Percentiles rank a stretch among this genome's conserved stretches.
These are phyloP conservation scores for Rhododendron simsii DNA, from an alignment of 148 eudicot genomes.

Conservation along the genomic window DNA sequence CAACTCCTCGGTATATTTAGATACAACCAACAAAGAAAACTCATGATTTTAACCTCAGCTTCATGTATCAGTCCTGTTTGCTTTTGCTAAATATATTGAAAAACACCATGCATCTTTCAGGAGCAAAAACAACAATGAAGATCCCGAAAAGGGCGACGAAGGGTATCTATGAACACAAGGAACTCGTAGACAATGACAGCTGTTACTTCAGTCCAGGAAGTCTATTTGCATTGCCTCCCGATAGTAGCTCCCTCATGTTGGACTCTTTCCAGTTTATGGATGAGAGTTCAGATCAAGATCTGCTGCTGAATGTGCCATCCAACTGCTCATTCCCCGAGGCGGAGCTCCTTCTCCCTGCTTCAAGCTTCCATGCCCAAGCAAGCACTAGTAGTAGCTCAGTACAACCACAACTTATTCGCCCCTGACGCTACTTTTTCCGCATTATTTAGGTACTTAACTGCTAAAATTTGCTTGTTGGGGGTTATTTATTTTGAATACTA, in stretches of 20 bases:
- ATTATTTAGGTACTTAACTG: conserved; percentile 6
- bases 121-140: conserved; percentile 46
- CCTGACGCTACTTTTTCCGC: conserved; percentile 23
- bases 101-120: conserved; percentile 26
- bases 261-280: conserved; percentile 48
- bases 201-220: conserved; percentile 53
- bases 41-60: not conserved
- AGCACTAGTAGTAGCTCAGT: conserved; percentile 67
- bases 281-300: conserved; percentile 68
- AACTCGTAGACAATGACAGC: conserved; percentile 34
- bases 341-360: conserved; percentile 63
- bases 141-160: conserved; percentile 47
- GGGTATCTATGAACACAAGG: conserved; percentile 42
- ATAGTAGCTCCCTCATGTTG: conserved; percentile 45
- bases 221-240: conserved; percentile 46
- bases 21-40: not conserved
- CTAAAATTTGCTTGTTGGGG: conserved; percentile 13
- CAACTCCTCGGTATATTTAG: not conserved
- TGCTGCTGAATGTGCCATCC: conserved; percentile 77
- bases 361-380: conserved; percentile 48
- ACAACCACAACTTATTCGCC: conserved; percentile 35
- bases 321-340: conserved; percentile 85
- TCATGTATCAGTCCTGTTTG: not conserved
- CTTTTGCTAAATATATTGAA: not conserved
- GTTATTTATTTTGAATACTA: conserved; percentile 9